These are phyloP conservation scores for Amyloporia xantha DNA, from an alignment of 768 basidiomycete genomes.

Conservation along the genomic window DNA sequence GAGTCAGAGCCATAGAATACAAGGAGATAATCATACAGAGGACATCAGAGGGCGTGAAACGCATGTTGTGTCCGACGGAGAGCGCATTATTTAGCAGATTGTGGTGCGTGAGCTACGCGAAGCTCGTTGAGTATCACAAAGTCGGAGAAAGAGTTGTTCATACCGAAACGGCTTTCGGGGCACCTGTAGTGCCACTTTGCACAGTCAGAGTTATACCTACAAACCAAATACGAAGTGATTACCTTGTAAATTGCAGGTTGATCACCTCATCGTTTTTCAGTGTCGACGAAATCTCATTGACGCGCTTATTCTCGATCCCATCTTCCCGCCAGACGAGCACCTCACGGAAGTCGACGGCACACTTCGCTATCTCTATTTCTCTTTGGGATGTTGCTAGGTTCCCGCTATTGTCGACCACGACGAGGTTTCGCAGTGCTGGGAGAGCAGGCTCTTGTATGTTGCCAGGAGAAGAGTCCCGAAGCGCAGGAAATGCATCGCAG, in stretches of 20 bases:
- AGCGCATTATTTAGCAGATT: slow-evolving; percentile 77
- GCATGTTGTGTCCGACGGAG: slow-evolving; percentile 67
- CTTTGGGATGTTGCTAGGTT: slow-evolving; percentile 33
- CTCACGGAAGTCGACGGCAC: slow-evolving; percentile 67
- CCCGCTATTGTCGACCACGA: slow-evolving; percentile 57
- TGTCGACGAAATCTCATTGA: slow-evolving; percentile 35
- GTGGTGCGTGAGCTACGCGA: slow-evolving; percentile 59
- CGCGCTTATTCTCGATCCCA: slow-evolving; percentile 32
- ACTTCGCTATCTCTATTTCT: slow-evolving; percentile 35
- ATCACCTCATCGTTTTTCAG: slow-evolving; percentile 63
- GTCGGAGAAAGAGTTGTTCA: slow-evolving; percentile 13
- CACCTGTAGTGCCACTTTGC: slow-evolving; percentile 69
- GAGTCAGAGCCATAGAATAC: too few relatives aligned
- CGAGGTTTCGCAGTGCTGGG: slow-evolving; percentile 54
- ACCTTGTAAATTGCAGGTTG: slow-evolving; percentile 86
- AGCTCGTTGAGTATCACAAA: background rate
- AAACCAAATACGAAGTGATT: slow-evolving; percentile 1
- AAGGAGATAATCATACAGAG: slow-evolving; percentile 61
- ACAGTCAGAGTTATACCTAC: background rate
- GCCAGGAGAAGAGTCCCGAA: slow-evolving; percentile 43
- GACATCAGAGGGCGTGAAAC: slow-evolving; percentile 54
- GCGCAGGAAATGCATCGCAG: slow-evolving; percentile 47
- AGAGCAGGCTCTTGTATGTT: slow-evolving; percentile 51
- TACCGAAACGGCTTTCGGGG: slow-evolving; percentile 81
- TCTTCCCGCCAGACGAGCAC: slow-evolving; percentile 63